A percentile compares a stretch with the other conserved stretches of the same genome.
These are phyloP conservation scores for Lentithecium fluviatile DNA, from an alignment of 495 filamentous ascomycete genomes.

Conservation along the genomic window DNA sequence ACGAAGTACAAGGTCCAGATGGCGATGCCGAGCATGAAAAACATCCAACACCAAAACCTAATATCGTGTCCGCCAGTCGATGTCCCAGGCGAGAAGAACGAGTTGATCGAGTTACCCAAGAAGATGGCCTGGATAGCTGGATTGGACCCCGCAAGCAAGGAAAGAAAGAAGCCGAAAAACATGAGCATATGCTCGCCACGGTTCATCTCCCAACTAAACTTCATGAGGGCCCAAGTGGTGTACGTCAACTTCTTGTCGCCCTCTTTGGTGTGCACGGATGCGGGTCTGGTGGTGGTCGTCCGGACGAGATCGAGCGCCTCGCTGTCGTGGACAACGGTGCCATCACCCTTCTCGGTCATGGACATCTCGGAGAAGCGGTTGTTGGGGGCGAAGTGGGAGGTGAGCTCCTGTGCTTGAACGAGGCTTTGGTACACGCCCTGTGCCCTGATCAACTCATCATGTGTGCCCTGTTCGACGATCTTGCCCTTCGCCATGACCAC, in stretches of 20 bases:
- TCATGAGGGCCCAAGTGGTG: slow-evolving; percentile 78
- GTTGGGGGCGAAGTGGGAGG: slow-evolving; percentile 51
- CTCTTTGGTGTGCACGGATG: slow-evolving; percentile 50
- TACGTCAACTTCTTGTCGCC: slow-evolving; percentile 45
- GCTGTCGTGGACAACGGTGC: neutral
- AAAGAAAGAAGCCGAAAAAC: slow-evolving; percentile 72
- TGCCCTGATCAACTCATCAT: slow-evolving; percentile 64
- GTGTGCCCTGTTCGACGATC: slow-evolving; percentile 88
- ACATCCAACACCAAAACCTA: slow-evolving; percentile 93
- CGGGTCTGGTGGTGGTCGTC: slow-evolving; percentile 10
- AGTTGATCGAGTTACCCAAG: slow-evolving; percentile 81
- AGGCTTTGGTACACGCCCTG: slow-evolving; percentile 69
- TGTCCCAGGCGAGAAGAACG: slow-evolving; percentile 62
- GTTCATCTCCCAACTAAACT: slow-evolving; percentile 82
- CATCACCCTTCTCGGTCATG: slow-evolving; percentile 40
- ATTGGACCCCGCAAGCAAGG: slow-evolving; percentile 76
- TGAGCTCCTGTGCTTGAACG: slow-evolving; percentile 66
- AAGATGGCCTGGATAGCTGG: slow-evolving; percentile 88
- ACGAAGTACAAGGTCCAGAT: slow-evolving; percentile 66
- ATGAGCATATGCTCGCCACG: slow-evolving; percentile 68
- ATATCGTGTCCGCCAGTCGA: slow-evolving; percentile 24
- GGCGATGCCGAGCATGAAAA: slow-evolving; percentile 83
- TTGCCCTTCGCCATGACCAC: slow-evolving; percentile 82
- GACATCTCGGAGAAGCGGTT: slow-evolving; percentile 42
- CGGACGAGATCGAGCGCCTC: slow-evolving; percentile 28